A percentile compares a stretch with the other conserved stretches of the same genome.
These are phyloP conservation scores for Leishmania turanica DNA, from an alignment of 208 protist species.

Conservation along the genomic window DNA sequence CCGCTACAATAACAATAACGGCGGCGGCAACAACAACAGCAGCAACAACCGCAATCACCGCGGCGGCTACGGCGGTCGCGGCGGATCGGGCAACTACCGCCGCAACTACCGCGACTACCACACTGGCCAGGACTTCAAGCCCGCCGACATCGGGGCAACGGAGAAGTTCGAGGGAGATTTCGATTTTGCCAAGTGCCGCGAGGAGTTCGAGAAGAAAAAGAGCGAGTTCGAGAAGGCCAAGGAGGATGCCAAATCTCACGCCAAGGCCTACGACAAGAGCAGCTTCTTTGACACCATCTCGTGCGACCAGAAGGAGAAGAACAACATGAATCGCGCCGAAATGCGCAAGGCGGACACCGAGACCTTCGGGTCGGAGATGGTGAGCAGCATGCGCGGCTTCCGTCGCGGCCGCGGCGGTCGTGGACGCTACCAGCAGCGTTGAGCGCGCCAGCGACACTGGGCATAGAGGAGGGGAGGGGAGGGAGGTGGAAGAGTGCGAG, in stretches of 20 bases:
- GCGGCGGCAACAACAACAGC: conserved; percentile 25
- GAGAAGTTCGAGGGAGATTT: conserved; percentile 91
- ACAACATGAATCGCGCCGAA: conserved; percentile 61
- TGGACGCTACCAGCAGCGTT: conserved; percentile 68
- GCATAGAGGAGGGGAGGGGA: neutral
- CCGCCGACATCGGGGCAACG: conserved; percentile 52
- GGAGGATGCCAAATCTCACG: conserved; percentile 71
- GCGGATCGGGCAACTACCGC: conserved; percentile 47
- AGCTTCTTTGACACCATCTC: conserved; percentile 92
- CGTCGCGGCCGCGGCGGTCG: conserved; percentile 70
- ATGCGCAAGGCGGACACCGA: conserved; percentile 86
- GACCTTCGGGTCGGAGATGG: conserved; percentile 86
- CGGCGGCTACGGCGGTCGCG: conserved; percentile 44
- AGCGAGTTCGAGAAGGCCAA: conserved; percentile 89
- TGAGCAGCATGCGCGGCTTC: conserved; percentile 78
- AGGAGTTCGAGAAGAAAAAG: conserved; percentile 93
- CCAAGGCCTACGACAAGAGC: conserved; percentile 82
- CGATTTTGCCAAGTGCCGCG: conserved; percentile 82
- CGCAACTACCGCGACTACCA: conserved; percentile 64
- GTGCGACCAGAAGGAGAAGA: conserved; percentile 75
- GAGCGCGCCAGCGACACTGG: conserved; percentile 16
- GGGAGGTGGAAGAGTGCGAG: neutral
- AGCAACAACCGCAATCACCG: conserved; percentile 27
- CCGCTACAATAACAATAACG: conserved; percentile 29
- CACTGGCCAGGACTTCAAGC: conserved; percentile 87